Conservation (phyloP, 108 stramenopile species). For the Pinguiococcus pyrenoidosus region DNA sequence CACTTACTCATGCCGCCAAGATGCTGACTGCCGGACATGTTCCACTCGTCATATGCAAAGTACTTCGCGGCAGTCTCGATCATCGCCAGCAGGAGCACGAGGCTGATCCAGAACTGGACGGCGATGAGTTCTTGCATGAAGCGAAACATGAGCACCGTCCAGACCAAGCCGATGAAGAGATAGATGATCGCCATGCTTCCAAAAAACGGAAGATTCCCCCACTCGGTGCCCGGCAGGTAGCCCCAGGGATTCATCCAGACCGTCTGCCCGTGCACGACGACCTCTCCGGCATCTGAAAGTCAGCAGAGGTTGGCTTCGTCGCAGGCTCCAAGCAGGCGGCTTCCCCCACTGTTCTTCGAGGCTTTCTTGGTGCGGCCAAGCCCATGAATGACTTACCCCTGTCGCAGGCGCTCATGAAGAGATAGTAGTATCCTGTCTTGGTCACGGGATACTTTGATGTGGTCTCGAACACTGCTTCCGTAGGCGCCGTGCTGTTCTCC, state of each 20-base stretch:
- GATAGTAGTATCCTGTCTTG: slow-evolving; percentile 6
- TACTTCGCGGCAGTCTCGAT: slow-evolving; percentile 9
- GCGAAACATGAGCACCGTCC: slow-evolving; percentile 1
- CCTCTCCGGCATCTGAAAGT: no score
- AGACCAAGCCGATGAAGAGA: not conserved
- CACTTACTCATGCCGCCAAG: no score
- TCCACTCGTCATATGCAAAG: slow-evolving; percentile 14
- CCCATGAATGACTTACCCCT: no score
- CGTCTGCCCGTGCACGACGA: slow-evolving; percentile 3
- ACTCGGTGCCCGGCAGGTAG: slow-evolving; percentile 5
- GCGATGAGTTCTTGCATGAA: slow-evolving; percentile 9
- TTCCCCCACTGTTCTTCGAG: no score
- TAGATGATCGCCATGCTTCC: not conserved
- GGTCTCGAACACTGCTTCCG: no score
- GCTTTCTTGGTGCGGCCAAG: no score
- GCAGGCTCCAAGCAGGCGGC: no score
- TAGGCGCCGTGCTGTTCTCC: no score
- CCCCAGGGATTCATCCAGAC: slow-evolving; percentile 12
- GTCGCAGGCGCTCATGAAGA: slow-evolving; percentile 9
- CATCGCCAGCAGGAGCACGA: slow-evolving; percentile 11
- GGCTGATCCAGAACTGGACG: slow-evolving; percentile 6
- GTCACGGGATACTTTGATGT: no score
- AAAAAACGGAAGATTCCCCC: slow-evolving; percentile 11
- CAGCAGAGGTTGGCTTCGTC: no score
- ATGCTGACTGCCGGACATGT: slow-evolving; percentile 1